phyloP scores from a whole-genome alignment of 148 eudicot genomes.

The Chenopodium quinoa region DNA sequence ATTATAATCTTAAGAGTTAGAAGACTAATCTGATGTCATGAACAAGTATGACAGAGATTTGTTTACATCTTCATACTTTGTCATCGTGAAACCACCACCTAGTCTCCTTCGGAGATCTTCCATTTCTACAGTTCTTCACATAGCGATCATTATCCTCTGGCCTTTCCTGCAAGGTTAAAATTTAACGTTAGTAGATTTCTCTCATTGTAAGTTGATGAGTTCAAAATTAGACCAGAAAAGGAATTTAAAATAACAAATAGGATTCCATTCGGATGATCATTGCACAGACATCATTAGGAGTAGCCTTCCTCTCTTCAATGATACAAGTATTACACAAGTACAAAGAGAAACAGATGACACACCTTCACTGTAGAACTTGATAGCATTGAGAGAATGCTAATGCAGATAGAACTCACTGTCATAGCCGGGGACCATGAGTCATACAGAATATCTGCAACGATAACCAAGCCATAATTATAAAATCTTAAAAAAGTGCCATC shows the following conservation, averaged over 20 bases:
- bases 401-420: slow-evolving; percentile 76
- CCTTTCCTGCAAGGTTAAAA: slow-evolving; percentile 58
- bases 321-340: not conserved
- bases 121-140: slow-evolving; percentile 78
- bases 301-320: not conserved
- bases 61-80: slow-evolving; percentile 49
- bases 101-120: slow-evolving; percentile 88
- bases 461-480: slow-evolving; percentile 1
- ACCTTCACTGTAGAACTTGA: slow-evolving; percentile 70
- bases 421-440: slow-evolving; percentile 84
- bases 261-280: not conserved
- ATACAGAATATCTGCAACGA: slow-evolving; percentile 59
- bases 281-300: not conserved
- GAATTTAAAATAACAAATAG: not conserved
- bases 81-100: slow-evolving; percentile 99
- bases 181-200: slow-evolving; percentile 7
- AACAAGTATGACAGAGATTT: slow-evolving; percentile 16
- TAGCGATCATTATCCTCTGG: slow-evolving; percentile 89
- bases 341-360: slow-evolving; percentile 15
- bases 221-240: too few species aligned
- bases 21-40: slow-evolving; percentile 23
- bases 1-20: slow-evolving; percentile 23
- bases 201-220: not conserved
- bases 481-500: not conserved
- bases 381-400: slow-evolving; percentile 78